Evolutionary conservation across 192 early-diverging fungal genomes (phyloP), one percentile per base, ranked within the genome.

Genomic region (Entomortierella lignicola): DNA sequence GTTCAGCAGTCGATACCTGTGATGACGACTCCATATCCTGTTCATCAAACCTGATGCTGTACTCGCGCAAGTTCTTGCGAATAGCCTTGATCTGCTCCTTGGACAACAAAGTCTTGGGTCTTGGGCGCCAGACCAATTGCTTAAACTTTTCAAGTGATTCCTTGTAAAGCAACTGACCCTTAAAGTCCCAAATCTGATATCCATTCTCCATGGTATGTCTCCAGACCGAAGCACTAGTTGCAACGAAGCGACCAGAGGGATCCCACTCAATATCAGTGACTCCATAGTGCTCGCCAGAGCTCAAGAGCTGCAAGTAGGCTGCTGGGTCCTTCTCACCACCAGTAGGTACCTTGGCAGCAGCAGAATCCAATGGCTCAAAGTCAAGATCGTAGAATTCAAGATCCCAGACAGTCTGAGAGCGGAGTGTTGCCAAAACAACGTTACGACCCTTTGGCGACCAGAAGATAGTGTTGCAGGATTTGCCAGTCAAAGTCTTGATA

Each of bases 401-500:
- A 37, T 96, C 94, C 75, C 91, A 91, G 30, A 86, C 86, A 55
- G 89, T 80, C 60, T 86, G 81, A 8, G 86, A 92, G 59, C 94
- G 90, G 47, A 98, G 81, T 2, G 94, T 95, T 23, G 95, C 96
- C 51, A 97, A 81, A 23, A 98, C 87, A 27, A 94, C 87, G 84
- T 97, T 92, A 54, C 97, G 93, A 57, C 98, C 98, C 83, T 92
- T 95, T 56, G 98, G 98, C 53, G 96, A 97, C 98, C 98, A 99
- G 71, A 89, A 89, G 65, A 98, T 85, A 26, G 86, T 86, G 81
- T 93, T 97, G 68, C 88, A 87, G 34, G 88, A 91, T 85, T 95
- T 95, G 79, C 90, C 89, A 7, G 95, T 88, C 51, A 97, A 73
- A 17, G 87, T 89, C 82, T 95, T 94, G 80, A 98, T 87, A 56